These are phyloP conservation scores for sunflower (Helianthus annuus) DNA, from an alignment of 129 eudicot genomes.

Conservation along the genomic window DNA sequence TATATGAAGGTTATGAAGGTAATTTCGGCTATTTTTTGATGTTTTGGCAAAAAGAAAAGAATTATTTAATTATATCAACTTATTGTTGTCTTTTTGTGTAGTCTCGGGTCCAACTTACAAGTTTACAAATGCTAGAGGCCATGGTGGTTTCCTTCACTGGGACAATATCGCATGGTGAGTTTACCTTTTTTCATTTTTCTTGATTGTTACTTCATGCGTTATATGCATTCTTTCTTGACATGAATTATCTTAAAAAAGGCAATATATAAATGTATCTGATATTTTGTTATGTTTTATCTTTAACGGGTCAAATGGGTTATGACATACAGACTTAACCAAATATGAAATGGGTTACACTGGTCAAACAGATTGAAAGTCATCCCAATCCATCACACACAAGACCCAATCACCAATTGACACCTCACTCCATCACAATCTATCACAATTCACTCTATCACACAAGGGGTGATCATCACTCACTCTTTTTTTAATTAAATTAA, in stretches of 20 bases:
- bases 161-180: slow-evolving; percentile 67
- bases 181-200: slow-evolving; percentile 12
- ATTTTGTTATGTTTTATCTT: slow-evolving; percentile 1
- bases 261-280: not conserved
- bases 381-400: not conserved
- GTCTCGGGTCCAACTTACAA: slow-evolving; percentile 82
- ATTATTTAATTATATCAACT: slow-evolving; percentile 5
- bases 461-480: no score
- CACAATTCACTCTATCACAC: no score
- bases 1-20: slow-evolving; percentile 92
- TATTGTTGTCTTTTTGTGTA: slow-evolving; percentile 22
- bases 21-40: slow-evolving; percentile 5
- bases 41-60: not conserved
- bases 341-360: not conserved
- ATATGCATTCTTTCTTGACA: not conserved
- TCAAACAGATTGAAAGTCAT: not conserved
- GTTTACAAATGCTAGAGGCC: slow-evolving; percentile 93
- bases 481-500: no score
- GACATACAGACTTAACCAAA: not conserved
- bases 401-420: no score
- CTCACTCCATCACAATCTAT: no score
- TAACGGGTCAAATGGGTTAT: not conserved
- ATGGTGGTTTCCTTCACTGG: slow-evolving; percentile 93
- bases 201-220: not conserved
- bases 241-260: not conserved